These are phyloP conservation scores for Cyclocybe aegerita DNA, from an alignment of 768 basidiomycete genomes.

Conservation along the genomic window DNA sequence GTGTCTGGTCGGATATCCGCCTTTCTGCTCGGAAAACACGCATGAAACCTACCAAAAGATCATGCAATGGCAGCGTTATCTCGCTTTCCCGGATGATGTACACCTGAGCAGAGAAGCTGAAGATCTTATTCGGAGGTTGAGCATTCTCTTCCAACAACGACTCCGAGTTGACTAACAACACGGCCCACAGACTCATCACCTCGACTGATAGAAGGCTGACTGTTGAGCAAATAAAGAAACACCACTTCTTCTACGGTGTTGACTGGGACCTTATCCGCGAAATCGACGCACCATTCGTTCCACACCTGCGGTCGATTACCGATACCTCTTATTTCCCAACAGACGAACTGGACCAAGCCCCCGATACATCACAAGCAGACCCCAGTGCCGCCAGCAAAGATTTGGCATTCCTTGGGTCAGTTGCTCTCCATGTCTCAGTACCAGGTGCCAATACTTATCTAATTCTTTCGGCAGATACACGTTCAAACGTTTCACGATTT, in stretches of 20 bases:
- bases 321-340: constrained; percentile 99
- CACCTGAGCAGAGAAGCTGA: constrained; percentile 90
- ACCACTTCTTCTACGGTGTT: constrained; percentile 94
- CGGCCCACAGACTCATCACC: constrained; percentile 66
- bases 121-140: constrained; percentile 81
- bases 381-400: constrained; percentile 49
- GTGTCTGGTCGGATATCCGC: constrained; percentile 95
- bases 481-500: constrained; percentile 23
- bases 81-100: constrained; percentile 92
- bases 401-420: constrained; percentile 65
- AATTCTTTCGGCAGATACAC: constrained; percentile 17
- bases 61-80: constrained; percentile 87
- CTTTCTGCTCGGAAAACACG: constrained; percentile 93
- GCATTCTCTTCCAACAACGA: neutral
- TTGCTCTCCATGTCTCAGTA: neutral
- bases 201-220: constrained; percentile 75
- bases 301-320: constrained; percentile 87
- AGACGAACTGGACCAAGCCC: constrained; percentile 83
- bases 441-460: neutral
- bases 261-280: constrained; percentile 87
- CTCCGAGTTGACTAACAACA: neutral
- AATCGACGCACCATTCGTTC: constrained; percentile 96
- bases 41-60: constrained; percentile 99
- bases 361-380: constrained; percentile 43
- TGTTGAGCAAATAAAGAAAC: constrained; percentile 86